Evolutionary conservation across 2,329 filamentous ascomycete species (phyloP).

Genomic region (Scedosporium minutisporum): DNA sequence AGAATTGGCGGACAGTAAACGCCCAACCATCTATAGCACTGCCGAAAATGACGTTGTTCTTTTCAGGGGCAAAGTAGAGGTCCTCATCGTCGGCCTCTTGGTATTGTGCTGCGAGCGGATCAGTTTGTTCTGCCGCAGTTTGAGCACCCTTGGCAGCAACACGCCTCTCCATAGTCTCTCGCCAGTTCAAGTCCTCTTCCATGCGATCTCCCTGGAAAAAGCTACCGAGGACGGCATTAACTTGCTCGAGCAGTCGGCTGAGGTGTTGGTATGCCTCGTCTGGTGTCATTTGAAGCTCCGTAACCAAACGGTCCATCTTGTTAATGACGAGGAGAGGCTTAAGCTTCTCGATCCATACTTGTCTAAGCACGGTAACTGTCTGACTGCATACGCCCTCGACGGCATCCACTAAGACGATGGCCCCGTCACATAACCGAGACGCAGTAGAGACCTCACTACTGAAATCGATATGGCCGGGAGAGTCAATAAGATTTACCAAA

Average conservation of each 20-base stretch:
- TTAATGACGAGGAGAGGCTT: slow-evolving; percentile 94
- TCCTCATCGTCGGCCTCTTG: slow-evolving; percentile 93
- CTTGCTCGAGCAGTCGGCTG: slow-evolving; percentile 82
- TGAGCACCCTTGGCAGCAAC: slow-evolving; percentile 54
- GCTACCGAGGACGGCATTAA: slow-evolving; percentile 93
- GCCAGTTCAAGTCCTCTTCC: slow-evolving; percentile 96
- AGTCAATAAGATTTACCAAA: slow-evolving; percentile 94
- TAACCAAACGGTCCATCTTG: slow-evolving; percentile 93
- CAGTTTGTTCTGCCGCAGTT: slow-evolving; percentile 13
- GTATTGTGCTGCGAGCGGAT: slow-evolving; percentile 35
- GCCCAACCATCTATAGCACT: slow-evolving; percentile 99
- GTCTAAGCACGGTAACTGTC: slow-evolving; percentile 90
- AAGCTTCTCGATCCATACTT: slow-evolving; percentile 91
- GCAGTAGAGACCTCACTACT: slow-evolving; percentile 97
- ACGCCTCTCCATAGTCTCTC: slow-evolving; percentile 82
- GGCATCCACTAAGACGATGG: slow-evolving; percentile 87
- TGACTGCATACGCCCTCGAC: slow-evolving; percentile 98
- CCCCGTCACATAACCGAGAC: slow-evolving; percentile 87
- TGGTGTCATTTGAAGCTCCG: slow-evolving; percentile 89
- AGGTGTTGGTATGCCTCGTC: slow-evolving; percentile 82
- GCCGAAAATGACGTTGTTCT: slow-evolving; percentile 98
- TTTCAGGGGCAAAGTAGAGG: slow-evolving; percentile 95
- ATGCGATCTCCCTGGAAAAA: slow-evolving; percentile 98
- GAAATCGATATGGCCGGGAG: slow-evolving; percentile 96
- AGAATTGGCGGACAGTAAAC: slow-evolving; percentile 92